A percentile compares a stretch with the other conserved stretches of the same genome.
Evolutionary conservation across 192 early-diverging fungal genomes (phyloP).

Genomic region (Radiomyces spectabilis): DNA sequence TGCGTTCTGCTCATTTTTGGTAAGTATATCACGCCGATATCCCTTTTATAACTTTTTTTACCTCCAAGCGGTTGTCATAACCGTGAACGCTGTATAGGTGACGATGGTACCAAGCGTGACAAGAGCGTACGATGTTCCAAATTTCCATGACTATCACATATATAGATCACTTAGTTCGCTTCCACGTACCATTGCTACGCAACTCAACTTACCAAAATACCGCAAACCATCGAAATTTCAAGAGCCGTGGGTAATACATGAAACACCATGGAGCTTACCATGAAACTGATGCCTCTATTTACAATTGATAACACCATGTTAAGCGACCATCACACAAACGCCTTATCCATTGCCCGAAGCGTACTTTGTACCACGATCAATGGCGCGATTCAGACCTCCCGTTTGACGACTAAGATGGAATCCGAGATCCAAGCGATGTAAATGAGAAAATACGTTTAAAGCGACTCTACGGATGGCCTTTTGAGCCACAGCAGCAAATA

Average conservation of each 20-base stretch:
- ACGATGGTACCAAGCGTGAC: constrained; percentile 59
- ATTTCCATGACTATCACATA: constrained; percentile 42
- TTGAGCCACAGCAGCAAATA: constrained; percentile 91
- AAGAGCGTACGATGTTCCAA: constrained; percentile 44
- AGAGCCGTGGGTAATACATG: constrained; percentile 91
- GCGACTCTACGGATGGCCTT: constrained; percentile 86
- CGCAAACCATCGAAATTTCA: constrained; percentile 93
- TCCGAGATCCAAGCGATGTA: constrained; percentile 78
- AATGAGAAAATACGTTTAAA: constrained; percentile 83
- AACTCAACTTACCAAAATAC: constrained; percentile 67
- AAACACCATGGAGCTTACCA: constrained; percentile 92
- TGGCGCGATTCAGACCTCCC: constrained; percentile 91
- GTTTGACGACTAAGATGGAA: constrained; percentile 95
- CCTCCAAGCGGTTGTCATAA: constrained; percentile 85
- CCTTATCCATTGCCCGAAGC: background rate
- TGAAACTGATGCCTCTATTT: constrained; percentile 89
- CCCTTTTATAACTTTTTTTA: constrained; percentile 64
- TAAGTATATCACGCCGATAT: constrained; percentile 69
- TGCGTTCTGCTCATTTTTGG: constrained; percentile 49
- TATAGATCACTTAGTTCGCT: constrained; percentile 45
- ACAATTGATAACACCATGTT: constrained; percentile 8
- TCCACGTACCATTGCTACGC: constrained; percentile 21
- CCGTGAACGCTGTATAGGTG: constrained; percentile 79
- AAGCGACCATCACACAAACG: background rate
- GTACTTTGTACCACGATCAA: constrained; percentile 85